Conservation (phyloP, 1,284 basidiomycete genomes). For the Leccinum laetum region DNA sequence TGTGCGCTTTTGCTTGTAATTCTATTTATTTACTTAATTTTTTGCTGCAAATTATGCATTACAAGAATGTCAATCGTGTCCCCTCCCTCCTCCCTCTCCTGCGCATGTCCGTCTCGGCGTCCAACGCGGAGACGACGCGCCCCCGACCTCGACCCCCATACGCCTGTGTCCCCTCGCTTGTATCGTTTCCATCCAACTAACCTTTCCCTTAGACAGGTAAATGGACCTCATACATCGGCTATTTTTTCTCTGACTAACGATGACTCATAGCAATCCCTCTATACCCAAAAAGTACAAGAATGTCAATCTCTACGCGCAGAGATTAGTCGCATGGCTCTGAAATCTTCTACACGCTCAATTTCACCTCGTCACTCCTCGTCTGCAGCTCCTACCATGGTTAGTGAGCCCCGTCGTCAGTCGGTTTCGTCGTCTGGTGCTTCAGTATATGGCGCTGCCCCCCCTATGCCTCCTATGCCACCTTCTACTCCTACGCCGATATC, state of each 20-base stretch:
- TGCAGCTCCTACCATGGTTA: slow-evolving; percentile 19
- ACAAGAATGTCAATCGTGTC: too few relatives aligned
- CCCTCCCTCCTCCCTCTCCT: too few relatives aligned
- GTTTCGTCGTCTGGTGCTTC: slow-evolving; percentile 37
- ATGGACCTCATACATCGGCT: neutral
- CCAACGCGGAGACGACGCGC: too few relatives aligned
- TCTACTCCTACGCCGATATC: slow-evolving; percentile 41
- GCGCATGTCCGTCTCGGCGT: too few relatives aligned
- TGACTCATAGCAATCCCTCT: slow-evolving; percentile 50
- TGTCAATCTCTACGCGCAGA: slow-evolving; percentile 65
- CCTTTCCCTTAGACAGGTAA: too few relatives aligned
- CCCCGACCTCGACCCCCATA: too few relatives aligned
- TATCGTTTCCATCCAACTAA: too few relatives aligned
- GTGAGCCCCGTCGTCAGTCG: slow-evolving; percentile 31
- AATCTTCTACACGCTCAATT: slow-evolving; percentile 17
- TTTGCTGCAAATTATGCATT: too few relatives aligned
- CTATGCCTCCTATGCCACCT: slow-evolving; percentile 31
- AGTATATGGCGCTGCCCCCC: slow-evolving; percentile 32
- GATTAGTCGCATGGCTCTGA: slow-evolving; percentile 47
- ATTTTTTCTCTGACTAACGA: neutral
- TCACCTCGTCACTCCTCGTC: slow-evolving; percentile 29
- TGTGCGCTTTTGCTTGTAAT: too few relatives aligned
- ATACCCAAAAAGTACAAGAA: slow-evolving; percentile 69
- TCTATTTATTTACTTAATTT: too few relatives aligned
- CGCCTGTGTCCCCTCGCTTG: too few relatives aligned